These are phyloP conservation scores for Gossypium davidsonii DNA, from an alignment of 441 rosid species.

Conservation along the genomic window DNA sequence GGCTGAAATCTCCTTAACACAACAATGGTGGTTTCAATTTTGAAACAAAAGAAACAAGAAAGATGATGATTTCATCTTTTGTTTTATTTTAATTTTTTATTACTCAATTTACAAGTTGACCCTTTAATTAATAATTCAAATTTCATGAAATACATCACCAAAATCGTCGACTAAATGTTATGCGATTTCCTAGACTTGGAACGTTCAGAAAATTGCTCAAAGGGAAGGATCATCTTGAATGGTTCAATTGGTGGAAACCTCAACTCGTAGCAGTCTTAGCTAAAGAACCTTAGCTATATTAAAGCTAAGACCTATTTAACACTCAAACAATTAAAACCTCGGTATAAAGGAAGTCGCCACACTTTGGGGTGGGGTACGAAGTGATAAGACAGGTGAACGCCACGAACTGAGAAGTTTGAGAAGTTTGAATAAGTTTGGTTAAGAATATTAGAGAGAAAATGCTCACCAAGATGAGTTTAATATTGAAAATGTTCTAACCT, in stretches of 20 bases:
- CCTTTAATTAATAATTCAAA: background rate
- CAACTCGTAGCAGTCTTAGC: background rate
- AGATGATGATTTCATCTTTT: background rate
- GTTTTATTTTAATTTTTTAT: too few relatives aligned
- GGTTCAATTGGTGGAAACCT: background rate
- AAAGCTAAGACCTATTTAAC: background rate
- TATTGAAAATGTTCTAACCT: background rate
- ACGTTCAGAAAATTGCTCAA: background rate
- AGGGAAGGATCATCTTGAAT: background rate
- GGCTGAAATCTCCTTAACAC: background rate
- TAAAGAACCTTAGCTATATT: background rate
- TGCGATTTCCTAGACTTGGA: background rate
- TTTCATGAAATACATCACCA: background rate
- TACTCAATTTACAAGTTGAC: background rate
- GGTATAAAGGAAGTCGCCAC: background rate
- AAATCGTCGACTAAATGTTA: background rate
- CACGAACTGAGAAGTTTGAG: background rate
- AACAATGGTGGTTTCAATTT: background rate
- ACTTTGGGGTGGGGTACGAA: background rate
- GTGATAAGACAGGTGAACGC: background rate
- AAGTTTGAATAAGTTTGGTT: background rate
- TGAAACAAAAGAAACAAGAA: background rate
- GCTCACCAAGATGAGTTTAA: background rate
- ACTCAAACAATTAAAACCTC: background rate
- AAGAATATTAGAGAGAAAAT: background rate